Percentiles rank a stretch among this genome's conserved stretches.
Conservation (phyloP, 2,329 filamentous ascomycete species). For the Aspergillus arachidicola region DNA sequence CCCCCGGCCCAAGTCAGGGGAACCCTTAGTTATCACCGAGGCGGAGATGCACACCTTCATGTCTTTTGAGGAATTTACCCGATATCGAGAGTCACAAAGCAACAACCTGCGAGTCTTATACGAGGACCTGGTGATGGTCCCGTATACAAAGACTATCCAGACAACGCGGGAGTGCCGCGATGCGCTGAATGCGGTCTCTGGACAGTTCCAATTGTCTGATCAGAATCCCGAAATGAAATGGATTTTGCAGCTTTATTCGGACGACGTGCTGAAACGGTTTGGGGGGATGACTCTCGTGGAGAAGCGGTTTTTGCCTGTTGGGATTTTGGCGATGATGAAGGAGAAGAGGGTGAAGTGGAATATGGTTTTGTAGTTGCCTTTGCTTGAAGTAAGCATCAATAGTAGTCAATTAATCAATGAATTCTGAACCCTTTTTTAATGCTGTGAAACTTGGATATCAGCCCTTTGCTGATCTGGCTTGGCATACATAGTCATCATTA, state of each 20-base stretch:
- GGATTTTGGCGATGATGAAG: conserved; percentile 44
- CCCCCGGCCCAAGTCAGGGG: background rate
- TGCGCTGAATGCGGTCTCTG: conserved; percentile 19
- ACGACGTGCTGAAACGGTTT: conserved; percentile 36
- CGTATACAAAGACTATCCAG: conserved; percentile 16
- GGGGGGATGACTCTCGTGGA: conserved; percentile 45
- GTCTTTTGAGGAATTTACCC: conserved; percentile 39
- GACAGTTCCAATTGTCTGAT: background rate
- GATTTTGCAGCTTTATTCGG: conserved; percentile 40
- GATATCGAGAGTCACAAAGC: conserved; percentile 30
- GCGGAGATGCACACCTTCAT: conserved; percentile 33
- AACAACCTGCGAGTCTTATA: conserved; percentile 27
- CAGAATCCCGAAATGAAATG: conserved; percentile 28
- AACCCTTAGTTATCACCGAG: conserved; percentile 9
- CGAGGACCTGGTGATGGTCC: conserved; percentile 26
- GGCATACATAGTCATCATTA: background rate
- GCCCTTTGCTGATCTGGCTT: background rate
- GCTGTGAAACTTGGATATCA: background rate
- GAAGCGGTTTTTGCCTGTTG: conserved; percentile 42
- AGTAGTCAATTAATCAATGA: background rate
- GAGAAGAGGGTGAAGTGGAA: conserved; percentile 46
- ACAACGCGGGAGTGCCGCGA: conserved; percentile 27
- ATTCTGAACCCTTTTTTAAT: background rate
- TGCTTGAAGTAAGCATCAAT: rapidly evolving
- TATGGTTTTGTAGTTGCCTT: conserved; percentile 37